Evolutionary conservation across 371 early-diverging fungal species (phyloP).

Genomic region (Entomophthora muscae): DNA sequence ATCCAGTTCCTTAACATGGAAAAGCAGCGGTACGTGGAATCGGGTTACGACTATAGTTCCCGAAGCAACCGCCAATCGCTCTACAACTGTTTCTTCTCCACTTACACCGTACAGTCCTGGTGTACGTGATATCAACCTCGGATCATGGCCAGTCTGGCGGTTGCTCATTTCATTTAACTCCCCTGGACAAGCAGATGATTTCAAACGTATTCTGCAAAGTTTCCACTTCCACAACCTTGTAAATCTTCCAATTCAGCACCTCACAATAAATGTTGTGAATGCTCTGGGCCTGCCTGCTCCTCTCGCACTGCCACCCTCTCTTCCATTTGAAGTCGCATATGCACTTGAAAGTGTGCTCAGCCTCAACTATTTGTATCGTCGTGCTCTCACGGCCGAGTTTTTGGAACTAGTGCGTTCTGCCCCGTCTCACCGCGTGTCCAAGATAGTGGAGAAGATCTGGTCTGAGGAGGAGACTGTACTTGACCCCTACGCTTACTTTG

Average conservation of each 20-base stretch:
- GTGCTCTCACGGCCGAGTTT: not conserved
- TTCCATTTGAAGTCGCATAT: not conserved
- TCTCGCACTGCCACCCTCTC: not conserved
- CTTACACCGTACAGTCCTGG: not conserved
- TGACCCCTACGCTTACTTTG: not conserved
- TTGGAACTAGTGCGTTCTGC: not conserved
- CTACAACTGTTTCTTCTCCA: not conserved
- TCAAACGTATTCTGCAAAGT: not conserved
- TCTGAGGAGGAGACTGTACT: not conserved
- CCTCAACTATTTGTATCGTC: not conserved
- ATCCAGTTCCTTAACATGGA: not conserved
- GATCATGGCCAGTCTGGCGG: not conserved
- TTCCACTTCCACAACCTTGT: not conserved
- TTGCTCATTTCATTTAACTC: not conserved
- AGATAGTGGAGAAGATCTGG: not conserved
- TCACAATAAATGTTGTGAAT: not conserved
- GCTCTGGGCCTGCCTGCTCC: not conserved
- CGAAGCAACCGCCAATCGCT: not conserved
- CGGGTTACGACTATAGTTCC: not conserved
- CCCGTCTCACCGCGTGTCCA: not conserved
- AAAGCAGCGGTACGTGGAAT: not conserved
- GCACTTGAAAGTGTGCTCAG: not conserved
- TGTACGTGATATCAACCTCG: not conserved
- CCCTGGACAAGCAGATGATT: not conserved
- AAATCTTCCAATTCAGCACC: not conserved